Base-by-base conservation (phyloP, 352 stramenopile species). In the Phytopythium montanum region DNA sequence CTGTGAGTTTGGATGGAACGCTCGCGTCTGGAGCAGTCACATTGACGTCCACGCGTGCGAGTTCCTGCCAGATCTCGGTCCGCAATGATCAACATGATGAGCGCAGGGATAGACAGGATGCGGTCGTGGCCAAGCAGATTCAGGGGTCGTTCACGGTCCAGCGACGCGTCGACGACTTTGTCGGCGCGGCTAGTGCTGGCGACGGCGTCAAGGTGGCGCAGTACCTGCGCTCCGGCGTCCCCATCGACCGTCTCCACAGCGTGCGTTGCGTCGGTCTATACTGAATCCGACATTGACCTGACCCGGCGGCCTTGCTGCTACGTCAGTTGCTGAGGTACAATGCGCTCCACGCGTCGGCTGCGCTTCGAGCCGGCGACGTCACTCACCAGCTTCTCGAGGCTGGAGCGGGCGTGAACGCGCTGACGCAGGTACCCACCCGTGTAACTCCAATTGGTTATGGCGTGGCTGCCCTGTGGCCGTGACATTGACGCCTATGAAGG, bases 101-200 rank as follows among this genome's bases (percentile, higher is more conserved):
- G n/a, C 31, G 28, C 19, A 29, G n/a, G 0, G 29, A 41, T 8
- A 33, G 16, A 18, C 19, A 19, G 1, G 34, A 49, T 0, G 26
- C 58, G 19, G 74, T 53, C 23, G 50, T 80, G 13, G 70, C 73
- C 21, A 78, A 75, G 53, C 75, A 77, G 14, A 76, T 76, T n/a
- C 75, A 81, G 38, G 75, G 75, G 12, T 73, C 77, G 8, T 36
- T 85, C 29, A 76, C 65, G 23, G 49, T 81, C 2, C 77, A 87
- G 54, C 80, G 66, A 55, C 66, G 82, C n/a, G 68, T 87, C 7
- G 75, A 87, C 34, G 77, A 87, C 61, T 85, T 87, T 60, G 73
- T 87, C 19, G 64, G 81, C 46, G 70, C 75, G 10, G 75, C 73
- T 3, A 67, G 73, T 13, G 52, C 52, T 23, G 77, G 77, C 5